phyloP scores from a whole-genome alignment of 2,329 filamentous ascomycete species.

The Neodidymelliopsis sp. region DNA sequence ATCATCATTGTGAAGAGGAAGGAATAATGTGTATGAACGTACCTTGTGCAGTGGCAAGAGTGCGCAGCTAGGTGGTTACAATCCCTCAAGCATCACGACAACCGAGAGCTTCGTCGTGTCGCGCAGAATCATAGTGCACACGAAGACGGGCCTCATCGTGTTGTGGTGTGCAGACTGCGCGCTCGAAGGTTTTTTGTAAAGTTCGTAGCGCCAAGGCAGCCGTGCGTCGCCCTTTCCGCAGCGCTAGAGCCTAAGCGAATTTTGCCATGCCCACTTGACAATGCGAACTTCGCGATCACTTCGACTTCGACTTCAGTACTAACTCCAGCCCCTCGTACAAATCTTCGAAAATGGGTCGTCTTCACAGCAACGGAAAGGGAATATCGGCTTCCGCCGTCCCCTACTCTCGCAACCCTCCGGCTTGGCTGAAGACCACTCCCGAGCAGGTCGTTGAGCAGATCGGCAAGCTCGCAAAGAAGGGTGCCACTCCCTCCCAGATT shows the following conservation, averaged over 20 bases:
- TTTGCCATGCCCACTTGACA: conserved; percentile 13
- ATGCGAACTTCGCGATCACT: conserved; percentile 3
- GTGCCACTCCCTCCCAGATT: conserved; percentile 97
- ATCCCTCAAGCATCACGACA: too few relatives aligned
- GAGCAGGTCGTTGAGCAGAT: conserved; percentile 99
- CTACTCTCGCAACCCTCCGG: conserved; percentile 90
- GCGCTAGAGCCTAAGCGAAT: conserved; percentile 16
- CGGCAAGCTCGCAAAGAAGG: conserved; percentile 98
- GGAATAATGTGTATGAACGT: neutral
- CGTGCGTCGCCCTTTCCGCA: conserved; percentile 1
- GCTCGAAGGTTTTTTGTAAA: conserved; percentile 14
- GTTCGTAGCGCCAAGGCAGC: conserved; percentile 7
- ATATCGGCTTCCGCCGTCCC: conserved; percentile 95
- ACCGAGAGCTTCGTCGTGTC: too few relatives aligned
- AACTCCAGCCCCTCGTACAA: conserved; percentile 35
- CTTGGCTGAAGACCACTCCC: conserved; percentile 99
- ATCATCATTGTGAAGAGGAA: conserved; percentile 28
- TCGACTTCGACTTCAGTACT: conserved; percentile 18
- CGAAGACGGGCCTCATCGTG: neutral
- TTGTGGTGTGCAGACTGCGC: conserved; percentile 1
- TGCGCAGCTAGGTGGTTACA: neutral
- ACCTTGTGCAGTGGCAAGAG: neutral
- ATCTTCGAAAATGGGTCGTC: conserved; percentile 81
- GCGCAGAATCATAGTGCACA: neutral
- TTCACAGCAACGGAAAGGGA: conserved; percentile 99